Evolutionary conservation across 768 basidiomycete species (phyloP).

Genomic region (Mycena olivaceomarginata): DNA sequence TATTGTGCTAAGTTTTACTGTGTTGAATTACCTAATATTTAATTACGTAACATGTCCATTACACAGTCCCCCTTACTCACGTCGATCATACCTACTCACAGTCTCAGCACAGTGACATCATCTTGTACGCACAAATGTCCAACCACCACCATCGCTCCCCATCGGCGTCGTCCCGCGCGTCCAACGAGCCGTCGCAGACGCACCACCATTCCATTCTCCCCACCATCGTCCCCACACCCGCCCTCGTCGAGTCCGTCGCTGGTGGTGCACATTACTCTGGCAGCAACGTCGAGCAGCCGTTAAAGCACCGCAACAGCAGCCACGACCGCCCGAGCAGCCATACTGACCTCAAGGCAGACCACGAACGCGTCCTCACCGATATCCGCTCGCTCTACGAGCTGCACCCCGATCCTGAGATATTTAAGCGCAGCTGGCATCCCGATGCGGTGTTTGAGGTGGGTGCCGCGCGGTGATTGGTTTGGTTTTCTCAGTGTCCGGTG

Average conservation of each 20-base stretch:
- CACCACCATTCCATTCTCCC: constrained; percentile 67
- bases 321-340: constrained; percentile 57
- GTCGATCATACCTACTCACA: no score
- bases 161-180: constrained; percentile 54
- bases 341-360: constrained; percentile 62
- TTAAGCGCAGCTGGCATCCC: constrained; percentile 70
- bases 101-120: not conserved
- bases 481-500: not conserved
- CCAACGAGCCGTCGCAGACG: constrained; percentile 61
- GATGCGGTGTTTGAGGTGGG: constrained; percentile 76
- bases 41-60: no score
- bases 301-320: constrained; percentile 62
- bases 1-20: constrained; percentile 56
- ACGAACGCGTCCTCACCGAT: constrained; percentile 72
- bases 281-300: constrained; percentile 59
- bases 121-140: not conserved
- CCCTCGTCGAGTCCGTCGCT: constrained; percentile 74
- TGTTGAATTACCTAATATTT: no score
- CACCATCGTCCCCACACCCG: constrained; percentile 66
- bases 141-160: constrained; percentile 46
- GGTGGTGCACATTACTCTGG: constrained; percentile 81
- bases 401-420: constrained; percentile 70
- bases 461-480: not conserved
- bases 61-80: no score
- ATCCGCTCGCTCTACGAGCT: constrained; percentile 75